phyloP scores from a whole-genome alignment of 2,329 filamentous ascomycete species.

The Penicillium concentricum region DNA sequence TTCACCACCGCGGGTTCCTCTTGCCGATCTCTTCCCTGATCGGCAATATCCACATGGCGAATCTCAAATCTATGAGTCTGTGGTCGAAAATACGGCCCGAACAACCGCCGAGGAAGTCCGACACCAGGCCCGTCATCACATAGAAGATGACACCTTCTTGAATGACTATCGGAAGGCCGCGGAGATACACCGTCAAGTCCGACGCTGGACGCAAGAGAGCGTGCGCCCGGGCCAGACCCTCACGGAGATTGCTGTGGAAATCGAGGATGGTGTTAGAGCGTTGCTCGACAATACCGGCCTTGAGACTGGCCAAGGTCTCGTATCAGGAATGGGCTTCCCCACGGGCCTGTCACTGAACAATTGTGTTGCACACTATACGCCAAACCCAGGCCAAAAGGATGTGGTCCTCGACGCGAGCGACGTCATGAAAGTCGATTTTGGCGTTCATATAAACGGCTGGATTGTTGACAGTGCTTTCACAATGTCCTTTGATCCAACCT shows the following conservation, averaged over 20 bases:
- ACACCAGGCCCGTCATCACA: slow-evolving; percentile 39
- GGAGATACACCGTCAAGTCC: slow-evolving; percentile 57
- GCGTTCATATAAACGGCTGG: slow-evolving; percentile 74
- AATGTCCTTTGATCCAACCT: slow-evolving; percentile 70
- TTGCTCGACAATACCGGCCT: slow-evolving; percentile 53
- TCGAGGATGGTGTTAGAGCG: slow-evolving; percentile 55
- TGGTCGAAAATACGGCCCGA: slow-evolving; percentile 46
- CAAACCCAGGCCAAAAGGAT: slow-evolving; percentile 63
- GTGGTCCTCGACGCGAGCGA: slow-evolving; percentile 69
- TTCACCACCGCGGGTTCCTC: slow-evolving; percentile 47
- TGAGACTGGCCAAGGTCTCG: slow-evolving; percentile 51
- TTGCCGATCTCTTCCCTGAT: slow-evolving; percentile 48
- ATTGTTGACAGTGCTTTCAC: slow-evolving; percentile 84
- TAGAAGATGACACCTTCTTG: slow-evolving; percentile 51
- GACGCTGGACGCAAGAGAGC: slow-evolving; percentile 49
- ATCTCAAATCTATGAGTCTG: slow-evolving; percentile 41
- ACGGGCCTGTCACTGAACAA: slow-evolving; percentile 57
- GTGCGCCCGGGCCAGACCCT: slow-evolving; percentile 53
- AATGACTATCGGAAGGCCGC: slow-evolving; percentile 57
- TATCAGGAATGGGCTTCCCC: slow-evolving; percentile 56
- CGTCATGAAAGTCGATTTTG: slow-evolving; percentile 81
- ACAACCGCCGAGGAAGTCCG: slow-evolving; percentile 51
- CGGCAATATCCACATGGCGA: slow-evolving; percentile 49
- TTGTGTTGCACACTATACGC: slow-evolving; percentile 56
- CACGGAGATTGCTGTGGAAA: slow-evolving; percentile 52